Base-by-base conservation (phyloP, 148 eudicot species). In the Oxyria digyna region DNA sequence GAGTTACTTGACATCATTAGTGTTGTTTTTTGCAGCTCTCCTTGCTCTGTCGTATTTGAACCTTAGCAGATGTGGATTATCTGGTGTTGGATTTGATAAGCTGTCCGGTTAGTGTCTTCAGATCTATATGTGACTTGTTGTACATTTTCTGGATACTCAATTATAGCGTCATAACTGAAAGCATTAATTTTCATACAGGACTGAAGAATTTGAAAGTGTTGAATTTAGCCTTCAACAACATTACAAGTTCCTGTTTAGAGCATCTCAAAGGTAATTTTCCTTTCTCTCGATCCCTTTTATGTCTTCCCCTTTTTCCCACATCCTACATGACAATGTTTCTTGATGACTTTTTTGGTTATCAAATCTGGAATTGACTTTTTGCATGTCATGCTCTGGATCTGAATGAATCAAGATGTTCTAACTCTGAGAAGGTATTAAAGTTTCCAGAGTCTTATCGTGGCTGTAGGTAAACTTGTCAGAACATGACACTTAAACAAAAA, bases 211-310 rank as follows among this genome's bases (percentile, higher is more conserved):
- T 94, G 66, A 88, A 88, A 79, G 96, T 94, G 67, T 74, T 94
- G 55, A 94, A 90, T 74, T 77, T 94, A 78, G 99, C 89, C 72
- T 94, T 94, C 81, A 90, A 91, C 76, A 85, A 88, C 68, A 80
- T 94, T 35, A 73, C 97, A 64, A 87, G 83, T 80, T 87, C 89
- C 46, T 84, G 87, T 73, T 81, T 94, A 82, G 78, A 78, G 68
- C 81, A 88, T 83, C 81, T 94, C 66, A 88, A 80, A 88, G 99
- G 99, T 90, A 23, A 13, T 63, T 62, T 9, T 24, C 27, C 41
- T 21, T 31, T 49, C 24, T 6, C 1, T 24, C 43, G 32, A 40
- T 20, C 68, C 43, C 62, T 52, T 21, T 24, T 24, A 8, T 23
- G 62, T 31, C 37, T 31, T 59, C 65, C 31, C 64, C 17, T 6